These are phyloP conservation scores for Cladosporium sp. DNA, from an alignment of 2,329 filamentous ascomycete species.

Conservation along the genomic window DNA sequence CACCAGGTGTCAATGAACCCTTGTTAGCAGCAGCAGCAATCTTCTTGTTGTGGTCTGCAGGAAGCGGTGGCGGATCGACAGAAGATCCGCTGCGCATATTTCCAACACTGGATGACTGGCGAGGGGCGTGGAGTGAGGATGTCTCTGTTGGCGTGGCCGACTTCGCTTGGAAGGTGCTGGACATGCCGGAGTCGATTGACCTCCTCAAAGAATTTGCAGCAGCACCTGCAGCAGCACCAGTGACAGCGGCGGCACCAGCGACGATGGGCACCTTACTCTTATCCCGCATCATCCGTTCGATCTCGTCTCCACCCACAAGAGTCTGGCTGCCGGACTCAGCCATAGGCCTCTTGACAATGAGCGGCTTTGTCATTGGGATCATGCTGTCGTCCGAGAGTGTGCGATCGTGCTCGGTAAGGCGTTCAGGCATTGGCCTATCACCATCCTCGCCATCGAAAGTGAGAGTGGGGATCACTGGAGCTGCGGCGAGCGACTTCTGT, in stretches of 20 bases:
- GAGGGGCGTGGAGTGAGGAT: constrained; percentile 16
- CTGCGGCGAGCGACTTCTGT: background rate
- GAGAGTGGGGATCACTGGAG: constrained; percentile 17
- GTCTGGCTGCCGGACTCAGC: constrained; percentile 77
- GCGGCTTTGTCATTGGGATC: constrained; percentile 12
- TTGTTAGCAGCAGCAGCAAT: constrained; percentile 74
- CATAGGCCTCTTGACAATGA: constrained; percentile 19
- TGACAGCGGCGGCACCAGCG: constrained; percentile 7
- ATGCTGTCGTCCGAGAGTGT: constrained; percentile 5
- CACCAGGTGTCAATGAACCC: constrained; percentile 38
- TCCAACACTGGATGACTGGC: constrained; percentile 67
- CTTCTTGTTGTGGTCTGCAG: constrained; percentile 74
- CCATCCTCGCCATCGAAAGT: constrained; percentile 20
- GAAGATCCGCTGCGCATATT: constrained; percentile 56
- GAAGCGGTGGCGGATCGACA: constrained; percentile 59
- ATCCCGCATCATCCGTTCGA: constrained; percentile 68
- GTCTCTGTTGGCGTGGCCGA: constrained; percentile 16
- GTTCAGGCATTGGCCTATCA: background rate
- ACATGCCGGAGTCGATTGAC: constrained; percentile 16
- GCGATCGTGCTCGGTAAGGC: constrained; percentile 4
- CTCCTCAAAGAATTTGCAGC: constrained; percentile 6
- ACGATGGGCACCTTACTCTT: constrained; percentile 33
- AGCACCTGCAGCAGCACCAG: constrained; percentile 3
- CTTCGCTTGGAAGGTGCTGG: constrained; percentile 11
- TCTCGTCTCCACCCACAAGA: constrained; percentile 72